phyloP scores from a whole-genome alignment of 2,329 filamentous ascomycete genomes.

The Trichoderma endophyticum region DNA sequence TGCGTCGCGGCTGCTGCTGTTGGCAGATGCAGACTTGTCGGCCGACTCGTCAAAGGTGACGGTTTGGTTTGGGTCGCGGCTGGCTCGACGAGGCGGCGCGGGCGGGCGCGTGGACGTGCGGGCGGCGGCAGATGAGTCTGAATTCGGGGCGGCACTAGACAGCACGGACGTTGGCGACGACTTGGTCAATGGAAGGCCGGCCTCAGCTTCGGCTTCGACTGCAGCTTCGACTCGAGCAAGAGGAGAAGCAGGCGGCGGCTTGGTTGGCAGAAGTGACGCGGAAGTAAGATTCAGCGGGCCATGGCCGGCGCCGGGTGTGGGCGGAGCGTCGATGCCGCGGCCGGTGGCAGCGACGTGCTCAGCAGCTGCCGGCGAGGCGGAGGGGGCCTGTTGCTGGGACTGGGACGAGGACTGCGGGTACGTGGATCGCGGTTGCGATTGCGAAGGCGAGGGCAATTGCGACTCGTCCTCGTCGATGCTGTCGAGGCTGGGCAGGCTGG shows the following conservation, averaged over 20 bases:
- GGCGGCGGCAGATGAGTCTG: neutral
- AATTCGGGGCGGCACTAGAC: constrained; percentile 25
- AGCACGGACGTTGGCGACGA: neutral
- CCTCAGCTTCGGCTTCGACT: neutral
- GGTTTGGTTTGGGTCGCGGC: constrained; percentile 8
- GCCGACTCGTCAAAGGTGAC: constrained; percentile 1
- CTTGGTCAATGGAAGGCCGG: neutral
- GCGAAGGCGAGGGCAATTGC: neutral
- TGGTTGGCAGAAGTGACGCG: neutral
- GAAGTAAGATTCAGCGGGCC: constrained; percentile 6
- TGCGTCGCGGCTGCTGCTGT: neutral
- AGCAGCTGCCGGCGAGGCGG: neutral
- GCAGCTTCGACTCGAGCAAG: neutral
- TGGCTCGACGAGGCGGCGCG: constrained; percentile 26
- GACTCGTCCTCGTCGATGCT: constrained; percentile 21
- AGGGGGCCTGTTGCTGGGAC: neutral
- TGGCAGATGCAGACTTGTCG: neutral
- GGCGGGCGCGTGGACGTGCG: constrained; percentile 3
- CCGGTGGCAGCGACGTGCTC: neutral
- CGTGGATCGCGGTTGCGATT: neutral
- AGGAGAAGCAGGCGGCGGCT: neutral
- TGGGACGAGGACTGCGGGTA: neutral
- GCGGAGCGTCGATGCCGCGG: constrained; percentile 9
- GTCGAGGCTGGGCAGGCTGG: constrained; percentile 10
- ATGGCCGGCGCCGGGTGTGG: constrained; percentile 1